Percentiles rank a stretch among this genome's conserved stretches.
Conservation (phyloP, 441 rosid species). For the Pelargonium citronellum region DNA sequence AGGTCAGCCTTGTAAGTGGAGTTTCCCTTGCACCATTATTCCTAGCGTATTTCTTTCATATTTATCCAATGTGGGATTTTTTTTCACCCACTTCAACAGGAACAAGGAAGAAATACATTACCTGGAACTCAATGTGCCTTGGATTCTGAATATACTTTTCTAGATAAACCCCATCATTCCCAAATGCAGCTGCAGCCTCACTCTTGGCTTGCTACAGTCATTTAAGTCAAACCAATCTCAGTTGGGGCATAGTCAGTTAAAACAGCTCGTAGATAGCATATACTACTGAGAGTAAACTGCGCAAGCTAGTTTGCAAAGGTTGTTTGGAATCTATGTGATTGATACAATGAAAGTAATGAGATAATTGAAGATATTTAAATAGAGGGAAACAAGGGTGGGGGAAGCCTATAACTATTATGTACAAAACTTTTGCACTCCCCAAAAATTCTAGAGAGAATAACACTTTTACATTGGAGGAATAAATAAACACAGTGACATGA, state of each 20-base stretch:
- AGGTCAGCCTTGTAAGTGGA: too few relatives aligned
- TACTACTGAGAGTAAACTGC: background rate
- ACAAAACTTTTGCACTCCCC: background rate
- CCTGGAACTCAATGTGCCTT: constrained; percentile 97
- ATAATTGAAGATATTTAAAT: background rate
- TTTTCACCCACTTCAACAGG: too few relatives aligned
- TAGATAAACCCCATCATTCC: constrained; percentile 92
- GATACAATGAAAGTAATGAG: background rate
- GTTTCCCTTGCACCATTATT: too few relatives aligned
- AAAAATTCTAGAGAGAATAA: background rate
- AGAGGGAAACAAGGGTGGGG: background rate
- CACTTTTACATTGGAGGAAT: background rate
- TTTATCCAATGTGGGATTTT: too few relatives aligned
- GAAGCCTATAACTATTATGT: background rate
- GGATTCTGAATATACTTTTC: constrained; percentile 90
- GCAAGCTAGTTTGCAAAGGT: background rate
- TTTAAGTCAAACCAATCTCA: constrained; percentile 21
- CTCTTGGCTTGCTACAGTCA: constrained; percentile 84
- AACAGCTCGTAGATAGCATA: too few relatives aligned
- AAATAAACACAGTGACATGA: background rate
- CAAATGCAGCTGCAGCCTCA: constrained; percentile 99
- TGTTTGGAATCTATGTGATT: background rate
- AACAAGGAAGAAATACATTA: constrained; percentile 17
- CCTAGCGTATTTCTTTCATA: too few relatives aligned
- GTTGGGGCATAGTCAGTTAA: background rate